Evolutionary conservation across 768 basidiomycete species (phyloP).

Genomic region (Naematelia encephala): DNA sequence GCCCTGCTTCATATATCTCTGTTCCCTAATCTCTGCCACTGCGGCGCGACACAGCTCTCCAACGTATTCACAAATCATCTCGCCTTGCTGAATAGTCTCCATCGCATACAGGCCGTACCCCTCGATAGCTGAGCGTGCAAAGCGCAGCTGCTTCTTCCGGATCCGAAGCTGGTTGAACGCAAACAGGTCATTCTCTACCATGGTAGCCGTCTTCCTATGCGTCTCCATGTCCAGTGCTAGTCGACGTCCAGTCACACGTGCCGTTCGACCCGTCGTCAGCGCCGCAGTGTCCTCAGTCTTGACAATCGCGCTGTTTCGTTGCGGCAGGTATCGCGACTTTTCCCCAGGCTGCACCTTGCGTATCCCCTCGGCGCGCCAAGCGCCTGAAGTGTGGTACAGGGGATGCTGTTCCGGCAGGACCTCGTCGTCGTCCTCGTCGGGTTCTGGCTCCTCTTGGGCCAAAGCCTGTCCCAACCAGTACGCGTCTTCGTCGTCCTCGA

Average conservation of each 20-base stretch:
- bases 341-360: conserved; percentile 91
- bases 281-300: conserved; percentile 52
- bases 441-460: conserved; percentile 24
- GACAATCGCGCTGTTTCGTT: conserved; percentile 55
- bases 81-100: conserved; percentile 87
- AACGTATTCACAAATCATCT: conserved; percentile 99
- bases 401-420: conserved; percentile 30
- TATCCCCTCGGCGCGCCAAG: conserved; percentile 88
- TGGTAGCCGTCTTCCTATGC: conserved; percentile 64
- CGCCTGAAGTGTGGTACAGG: conserved; percentile 70
- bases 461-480: conserved; percentile 59
- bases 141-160: conserved; percentile 94
- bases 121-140: conserved; percentile 91
- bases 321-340: conserved; percentile 87
- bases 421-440: conserved; percentile 19
- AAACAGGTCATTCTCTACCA: conserved; percentile 69
- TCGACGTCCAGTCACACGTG: conserved; percentile 85
- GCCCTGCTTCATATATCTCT: conserved; percentile 92
- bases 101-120: conserved; percentile 98
- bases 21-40: conserved; percentile 95
- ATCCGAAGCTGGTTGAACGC: conserved; percentile 99
- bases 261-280: conserved; percentile 59
- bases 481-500: conserved; percentile 83
- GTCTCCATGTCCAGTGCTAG: conserved; percentile 91
- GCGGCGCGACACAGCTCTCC: conserved; percentile 93